Percentiles rank a stretch among this genome's conserved stretches.
These are phyloP conservation scores for Boechera retrofracta DNA, from an alignment of 345 rosid species.

Conservation along the genomic window DNA sequence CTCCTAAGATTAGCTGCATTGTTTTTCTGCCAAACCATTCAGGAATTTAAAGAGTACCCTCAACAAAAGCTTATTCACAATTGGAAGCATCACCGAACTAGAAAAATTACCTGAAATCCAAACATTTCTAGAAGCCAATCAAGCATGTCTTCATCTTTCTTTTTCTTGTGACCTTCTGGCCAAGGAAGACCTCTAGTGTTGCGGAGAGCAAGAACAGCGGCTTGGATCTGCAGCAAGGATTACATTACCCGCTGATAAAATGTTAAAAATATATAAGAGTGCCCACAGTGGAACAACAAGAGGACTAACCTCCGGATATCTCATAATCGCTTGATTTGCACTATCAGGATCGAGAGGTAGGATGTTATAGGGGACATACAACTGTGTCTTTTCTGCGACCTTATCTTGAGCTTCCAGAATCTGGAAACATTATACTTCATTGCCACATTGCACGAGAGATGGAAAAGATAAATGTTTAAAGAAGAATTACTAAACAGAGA, in stretches of 20 bases:
- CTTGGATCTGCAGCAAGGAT: slow-evolving; percentile 71
- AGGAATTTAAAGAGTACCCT: slow-evolving; percentile 8
- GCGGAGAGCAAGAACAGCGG: slow-evolving; percentile 92
- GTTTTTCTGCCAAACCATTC: not conserved
- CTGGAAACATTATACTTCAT: slow-evolving; percentile 50
- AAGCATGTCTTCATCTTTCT: slow-evolving; percentile 88
- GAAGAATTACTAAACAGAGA: slow-evolving; percentile 4
- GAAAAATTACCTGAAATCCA: slow-evolving; percentile 87
- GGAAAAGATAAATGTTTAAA: slow-evolving; percentile 14
- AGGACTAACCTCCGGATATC: slow-evolving; percentile 82
- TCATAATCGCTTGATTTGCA: slow-evolving; percentile 97
- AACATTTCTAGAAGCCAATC: slow-evolving; percentile 99
- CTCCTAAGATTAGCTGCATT: slow-evolving; percentile 22
- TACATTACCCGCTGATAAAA: slow-evolving; percentile 20
- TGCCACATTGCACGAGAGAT: slow-evolving; percentile 17
- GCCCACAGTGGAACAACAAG: not conserved
- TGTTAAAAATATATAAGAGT: slow-evolving; percentile 14
- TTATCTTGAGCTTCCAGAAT: slow-evolving; percentile 91
- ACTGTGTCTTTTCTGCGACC: slow-evolving; percentile 94
- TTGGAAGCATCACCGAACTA: not conserved
- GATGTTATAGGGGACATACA: slow-evolving; percentile 89
- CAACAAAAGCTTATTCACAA: not conserved
- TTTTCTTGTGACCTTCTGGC: slow-evolving; percentile 84
- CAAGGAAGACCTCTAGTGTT: slow-evolving; percentile 99
- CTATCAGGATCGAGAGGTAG: slow-evolving; percentile 99